Evolutionary conservation across 1,284 basidiomycete species (phyloP).

Genomic region (Ganoderma lingzhi): DNA sequence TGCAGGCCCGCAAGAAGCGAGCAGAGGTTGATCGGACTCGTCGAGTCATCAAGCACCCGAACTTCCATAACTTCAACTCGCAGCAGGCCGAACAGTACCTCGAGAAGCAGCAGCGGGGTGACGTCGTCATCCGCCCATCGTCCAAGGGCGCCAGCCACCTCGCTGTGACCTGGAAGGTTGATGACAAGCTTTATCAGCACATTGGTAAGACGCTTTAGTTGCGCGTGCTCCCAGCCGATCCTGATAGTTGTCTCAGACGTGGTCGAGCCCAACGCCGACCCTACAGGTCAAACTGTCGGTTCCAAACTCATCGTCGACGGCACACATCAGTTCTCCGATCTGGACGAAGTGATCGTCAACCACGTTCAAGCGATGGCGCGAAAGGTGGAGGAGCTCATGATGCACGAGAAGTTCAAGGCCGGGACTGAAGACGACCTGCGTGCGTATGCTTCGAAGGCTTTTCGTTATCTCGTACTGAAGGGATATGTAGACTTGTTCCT

Average conservation of each 20-base stretch:
- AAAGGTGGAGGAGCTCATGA: slow-evolving; percentile 95
- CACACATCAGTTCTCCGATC: slow-evolving; percentile 89
- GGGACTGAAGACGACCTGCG: slow-evolving; percentile 90
- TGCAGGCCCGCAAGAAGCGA: slow-evolving; percentile 85
- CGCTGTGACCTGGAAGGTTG: slow-evolving; percentile 99
- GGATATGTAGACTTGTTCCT: slow-evolving; percentile 77
- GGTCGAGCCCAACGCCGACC: slow-evolving; percentile 83
- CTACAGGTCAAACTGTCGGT: slow-evolving; percentile 72
- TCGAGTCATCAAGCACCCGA: slow-evolving; percentile 96
- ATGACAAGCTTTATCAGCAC: slow-evolving; percentile 96
- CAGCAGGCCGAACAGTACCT: slow-evolving; percentile 91
- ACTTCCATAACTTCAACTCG: slow-evolving; percentile 97
- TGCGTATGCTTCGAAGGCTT: slow-evolving; percentile 52
- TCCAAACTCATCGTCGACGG: slow-evolving; percentile 84
- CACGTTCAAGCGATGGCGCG: slow-evolving; percentile 96
- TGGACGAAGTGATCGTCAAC: slow-evolving; percentile 98
- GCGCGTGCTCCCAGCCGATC: too few relatives aligned
- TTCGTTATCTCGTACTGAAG: slow-evolving; percentile 16
- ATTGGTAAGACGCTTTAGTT: slow-evolving; percentile 65
- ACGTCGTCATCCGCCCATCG: slow-evolving; percentile 95
- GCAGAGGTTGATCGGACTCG: slow-evolving; percentile 81
- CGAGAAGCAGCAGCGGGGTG: slow-evolving; percentile 91
- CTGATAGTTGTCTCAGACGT: slow-evolving; percentile 65
- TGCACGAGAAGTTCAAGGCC: slow-evolving; percentile 95
- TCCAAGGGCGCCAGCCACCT: slow-evolving; percentile 95